Evolutionary conservation across 192 early-diverging fungal genomes (phyloP), one percentile per base, ranked within the genome.

Genomic region (Backusella mclennaniae): DNA sequence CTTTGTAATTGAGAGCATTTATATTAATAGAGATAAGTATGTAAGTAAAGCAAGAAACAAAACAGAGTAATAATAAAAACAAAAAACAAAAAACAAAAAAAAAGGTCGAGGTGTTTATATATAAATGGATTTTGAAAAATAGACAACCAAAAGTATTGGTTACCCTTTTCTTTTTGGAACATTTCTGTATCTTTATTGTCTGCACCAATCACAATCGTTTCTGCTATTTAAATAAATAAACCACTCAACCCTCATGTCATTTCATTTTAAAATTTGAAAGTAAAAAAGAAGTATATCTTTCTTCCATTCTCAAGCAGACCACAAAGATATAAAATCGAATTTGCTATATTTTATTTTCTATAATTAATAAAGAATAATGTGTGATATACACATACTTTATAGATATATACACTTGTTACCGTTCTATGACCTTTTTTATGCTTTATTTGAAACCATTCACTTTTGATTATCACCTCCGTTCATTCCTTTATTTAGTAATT

Each of bases 1-100:
- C 23, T 63, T 63, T 63, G 56, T 63, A 29, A 63, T 63, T 63
- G 56, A 63, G 26, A 63, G 21, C 56, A 63, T 63, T 59, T 59
- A 59, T 59, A 59, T 23, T 59, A 59, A 7, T 9, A 23, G 17
- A 39, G 4, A 7, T 21, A 53, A 8, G 8, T 53, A 53, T 19
- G 17, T 19, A n/a, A n/a, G 15, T 17, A 53, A 53, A 21, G n/a
- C 6, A 52, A 73, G 67, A 17, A 31, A 39, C 36, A 19, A 67
- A 67, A 52, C 49, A 52, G 67, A 69, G 36, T 49, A 12, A 76
- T 35, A 76, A n/a, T 33, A 31, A 35, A 41, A 21, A 63, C 0
- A 14, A 63, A 63, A 63, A 14, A 29, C 0, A 63, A 29, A 4
- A 29, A 1, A 26, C 29, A 26, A 14, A 1, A 63, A 63, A 63